Conservation (phyloP, 2,329 filamentous ascomycete species). For the Trichoderma cornu-damae region DNA sequence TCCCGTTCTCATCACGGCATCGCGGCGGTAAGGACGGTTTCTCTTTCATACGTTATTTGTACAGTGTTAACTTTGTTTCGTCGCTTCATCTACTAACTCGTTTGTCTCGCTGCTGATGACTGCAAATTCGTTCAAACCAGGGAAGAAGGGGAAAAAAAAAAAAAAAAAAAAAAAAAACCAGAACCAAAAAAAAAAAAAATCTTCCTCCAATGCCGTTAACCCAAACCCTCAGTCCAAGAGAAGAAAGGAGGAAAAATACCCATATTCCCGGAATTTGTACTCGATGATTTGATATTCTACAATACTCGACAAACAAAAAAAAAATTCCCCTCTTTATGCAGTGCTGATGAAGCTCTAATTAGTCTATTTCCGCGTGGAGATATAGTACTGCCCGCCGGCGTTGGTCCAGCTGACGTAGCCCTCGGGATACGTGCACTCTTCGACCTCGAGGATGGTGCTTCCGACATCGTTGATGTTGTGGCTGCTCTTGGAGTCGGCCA, state of each 20-base stretch:
- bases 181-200: background rate
- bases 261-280: conserved; percentile 14
- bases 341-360: conserved; percentile 30
- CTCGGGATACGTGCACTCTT: conserved; percentile 56
- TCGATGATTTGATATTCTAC: conserved; percentile 15
- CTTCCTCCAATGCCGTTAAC: conserved; percentile 8
- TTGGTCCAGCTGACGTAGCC: conserved; percentile 90
- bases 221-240: background rate
- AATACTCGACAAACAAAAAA: conserved; percentile 16
- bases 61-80: background rate
- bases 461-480: conserved; percentile 75
- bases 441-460: conserved; percentile 73
- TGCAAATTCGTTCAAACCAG: conserved; percentile 9
- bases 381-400: conserved; percentile 77
- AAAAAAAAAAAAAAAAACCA: no score
- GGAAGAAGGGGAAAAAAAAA: no score
- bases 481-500: conserved; percentile 70
- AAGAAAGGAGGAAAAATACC: conserved; percentile 3
- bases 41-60: conserved; percentile 4
- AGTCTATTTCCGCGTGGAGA: conserved; percentile 68
- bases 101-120: conserved; percentile 10
- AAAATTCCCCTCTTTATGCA: conserved; percentile 19
- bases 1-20: background rate
- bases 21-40: conserved; percentile 12
- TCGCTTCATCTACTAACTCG: conserved; percentile 1